A percentile compares a stretch with the other conserved stretches of the same genome.
Evolutionary conservation across 2,329 filamentous ascomycete genomes (phyloP).

Genomic region (Aspergillus tanneri): DNA sequence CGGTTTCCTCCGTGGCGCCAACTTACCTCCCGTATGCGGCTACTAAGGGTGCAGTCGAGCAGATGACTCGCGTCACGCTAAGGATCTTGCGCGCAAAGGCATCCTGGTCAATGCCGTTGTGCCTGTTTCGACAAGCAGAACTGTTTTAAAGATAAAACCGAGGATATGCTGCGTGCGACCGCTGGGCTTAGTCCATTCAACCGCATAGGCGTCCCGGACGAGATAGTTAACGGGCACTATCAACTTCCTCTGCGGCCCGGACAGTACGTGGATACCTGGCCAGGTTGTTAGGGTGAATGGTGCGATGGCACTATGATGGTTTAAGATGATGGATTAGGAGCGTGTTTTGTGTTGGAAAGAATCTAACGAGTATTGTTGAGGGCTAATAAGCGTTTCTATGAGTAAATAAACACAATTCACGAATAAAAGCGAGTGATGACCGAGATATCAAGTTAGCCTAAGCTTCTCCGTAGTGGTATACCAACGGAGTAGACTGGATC

Average conservation of each 20-base stretch:
- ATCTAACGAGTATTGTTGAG: not conserved
- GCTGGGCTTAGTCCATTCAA: constrained; percentile 45
- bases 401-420: no score
- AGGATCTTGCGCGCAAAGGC: constrained; percentile 54
- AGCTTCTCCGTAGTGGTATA: no score
- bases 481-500: no score
- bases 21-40: constrained; percentile 54
- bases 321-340: not conserved
- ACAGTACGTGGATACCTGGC: constrained; percentile 47
- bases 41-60: constrained; percentile 61
- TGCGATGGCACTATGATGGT: constrained; percentile 19
- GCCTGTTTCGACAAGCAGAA: constrained; percentile 57
- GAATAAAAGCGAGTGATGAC: no score
- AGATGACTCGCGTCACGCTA: constrained; percentile 55
- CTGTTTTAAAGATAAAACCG: constrained; percentile 54
- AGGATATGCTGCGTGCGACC: constrained; percentile 47
- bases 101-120: constrained; percentile 55
- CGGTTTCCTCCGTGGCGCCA: constrained; percentile 43
- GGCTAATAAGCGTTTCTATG: no score
- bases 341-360: not conserved
- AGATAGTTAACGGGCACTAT: constrained; percentile 52
- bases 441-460: no score
- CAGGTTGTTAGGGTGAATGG: constrained; percentile 52
- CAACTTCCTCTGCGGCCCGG: constrained; percentile 44
- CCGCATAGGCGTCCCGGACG: constrained; percentile 50